Conservation (phyloP, 75 land plant species). For the Larix kaempferi region DNA sequence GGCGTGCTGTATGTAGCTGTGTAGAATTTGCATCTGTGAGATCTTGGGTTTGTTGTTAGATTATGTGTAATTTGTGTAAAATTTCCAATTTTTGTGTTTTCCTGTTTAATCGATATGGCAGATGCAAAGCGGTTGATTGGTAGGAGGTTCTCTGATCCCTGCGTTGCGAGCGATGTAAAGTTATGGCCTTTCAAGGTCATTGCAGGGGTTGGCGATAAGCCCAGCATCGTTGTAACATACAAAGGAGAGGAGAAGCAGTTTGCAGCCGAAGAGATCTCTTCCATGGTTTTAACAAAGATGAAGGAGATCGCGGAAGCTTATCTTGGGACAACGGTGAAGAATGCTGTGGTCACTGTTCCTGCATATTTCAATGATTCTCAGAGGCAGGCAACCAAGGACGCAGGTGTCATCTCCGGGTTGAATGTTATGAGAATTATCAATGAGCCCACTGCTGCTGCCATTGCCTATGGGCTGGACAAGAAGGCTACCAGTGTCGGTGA, state of each 20-base stretch:
- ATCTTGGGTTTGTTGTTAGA: too few species aligned
- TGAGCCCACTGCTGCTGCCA: slow-evolving; percentile 65
- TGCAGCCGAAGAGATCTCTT: slow-evolving; percentile 70
- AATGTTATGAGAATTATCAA: slow-evolving; percentile 77
- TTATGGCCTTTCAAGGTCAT: slow-evolving; percentile 68
- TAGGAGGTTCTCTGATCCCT: slow-evolving; percentile 49
- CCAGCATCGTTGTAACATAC: slow-evolving; percentile 60
- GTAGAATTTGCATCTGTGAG: too few species aligned
- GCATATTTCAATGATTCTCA: slow-evolving; percentile 79
- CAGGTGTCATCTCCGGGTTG: slow-evolving; percentile 60
- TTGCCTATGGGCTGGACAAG: slow-evolving; percentile 68
- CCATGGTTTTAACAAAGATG: slow-evolving; percentile 74
- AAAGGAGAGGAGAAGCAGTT: slow-evolving; percentile 73
- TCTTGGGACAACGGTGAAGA: slow-evolving; percentile 54
- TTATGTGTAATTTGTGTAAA: too few species aligned
- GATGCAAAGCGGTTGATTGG: slow-evolving; percentile 81
- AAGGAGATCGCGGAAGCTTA: slow-evolving; percentile 72
- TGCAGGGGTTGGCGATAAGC: slow-evolving; percentile 66
- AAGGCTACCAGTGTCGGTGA: slow-evolving; percentile 34
- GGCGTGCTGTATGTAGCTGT: too few species aligned
- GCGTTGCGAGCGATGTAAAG: slow-evolving; percentile 60
- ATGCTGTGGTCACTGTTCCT: slow-evolving; percentile 74
- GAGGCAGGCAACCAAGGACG: slow-evolving; percentile 75
- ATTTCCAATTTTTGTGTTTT: too few species aligned
- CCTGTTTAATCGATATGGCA: slow-evolving; percentile 14